phyloP scores from a whole-genome alignment of 352 stramenopile genomes.

The Globisporangium cederbergense region DNA sequence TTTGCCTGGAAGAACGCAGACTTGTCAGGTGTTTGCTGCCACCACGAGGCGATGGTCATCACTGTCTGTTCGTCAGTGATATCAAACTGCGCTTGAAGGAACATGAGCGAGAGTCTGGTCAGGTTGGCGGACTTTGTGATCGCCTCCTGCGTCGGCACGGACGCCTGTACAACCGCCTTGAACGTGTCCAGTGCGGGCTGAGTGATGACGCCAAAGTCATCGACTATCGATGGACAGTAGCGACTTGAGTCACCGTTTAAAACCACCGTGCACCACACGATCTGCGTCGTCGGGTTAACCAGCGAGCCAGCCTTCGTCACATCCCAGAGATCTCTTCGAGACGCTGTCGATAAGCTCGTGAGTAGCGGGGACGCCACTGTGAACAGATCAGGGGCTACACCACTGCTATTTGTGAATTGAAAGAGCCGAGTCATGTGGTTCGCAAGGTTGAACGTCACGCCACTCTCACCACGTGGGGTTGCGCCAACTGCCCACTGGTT shows the following conservation, averaged over 20 bases:
- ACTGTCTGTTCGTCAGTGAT: slow-evolving; percentile 26
- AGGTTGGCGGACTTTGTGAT: slow-evolving; percentile 37
- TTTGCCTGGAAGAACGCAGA: slow-evolving; percentile 49
- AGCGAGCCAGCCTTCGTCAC: slow-evolving; percentile 32
- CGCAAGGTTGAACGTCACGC: slow-evolving; percentile 23
- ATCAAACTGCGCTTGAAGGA: slow-evolving; percentile 29
- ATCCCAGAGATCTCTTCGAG: slow-evolving; percentile 46
- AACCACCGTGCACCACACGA: slow-evolving; percentile 46
- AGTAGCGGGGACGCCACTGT: slow-evolving; percentile 9
- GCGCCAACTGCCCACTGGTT: slow-evolving; percentile 44
- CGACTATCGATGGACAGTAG: slow-evolving; percentile 32
- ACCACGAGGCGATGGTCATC: slow-evolving; percentile 37
- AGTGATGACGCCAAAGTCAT: slow-evolving; percentile 36
- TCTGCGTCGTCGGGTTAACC: slow-evolving; percentile 34
- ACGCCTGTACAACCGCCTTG: slow-evolving; percentile 28
- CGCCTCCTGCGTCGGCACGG: slow-evolving; percentile 13
- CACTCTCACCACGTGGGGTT: slow-evolving; percentile 35
- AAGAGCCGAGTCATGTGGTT: slow-evolving; percentile 28
- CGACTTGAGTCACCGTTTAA: slow-evolving; percentile 11
- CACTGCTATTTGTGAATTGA: slow-evolving; percentile 13
- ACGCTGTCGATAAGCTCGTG: slow-evolving; percentile 16
- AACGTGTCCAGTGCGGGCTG: slow-evolving; percentile 25
- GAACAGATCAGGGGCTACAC: slow-evolving; percentile 10
- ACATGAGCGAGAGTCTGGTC: slow-evolving; percentile 34
- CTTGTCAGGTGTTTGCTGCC: slow-evolving; percentile 23